Evolutionary conservation across 2,329 filamentous ascomycete genomes (phyloP).

Genomic region (Fusarium brevicatenulatum): DNA sequence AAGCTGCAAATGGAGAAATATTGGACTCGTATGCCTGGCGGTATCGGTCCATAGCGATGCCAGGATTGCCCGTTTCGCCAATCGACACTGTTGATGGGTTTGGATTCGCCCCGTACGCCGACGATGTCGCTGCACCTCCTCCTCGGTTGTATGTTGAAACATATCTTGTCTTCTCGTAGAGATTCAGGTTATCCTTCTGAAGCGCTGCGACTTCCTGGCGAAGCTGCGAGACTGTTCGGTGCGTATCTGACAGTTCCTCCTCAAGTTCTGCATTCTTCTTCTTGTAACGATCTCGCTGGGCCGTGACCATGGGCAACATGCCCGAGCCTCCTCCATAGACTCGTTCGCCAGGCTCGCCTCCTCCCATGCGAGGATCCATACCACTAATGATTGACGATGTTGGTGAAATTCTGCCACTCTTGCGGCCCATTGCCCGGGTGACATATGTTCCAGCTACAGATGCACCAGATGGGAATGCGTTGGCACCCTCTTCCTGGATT

Average conservation of each 20-base stretch:
- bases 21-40: slow-evolving; percentile 93
- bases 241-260: slow-evolving; percentile 85
- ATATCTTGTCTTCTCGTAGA: slow-evolving; percentile 98
- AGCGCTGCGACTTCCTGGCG: slow-evolving; percentile 90
- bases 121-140: slow-evolving; percentile 67
- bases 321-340: slow-evolving; percentile 78
- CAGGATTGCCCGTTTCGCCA: slow-evolving; percentile 66
- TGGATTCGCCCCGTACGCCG: slow-evolving; percentile 75
- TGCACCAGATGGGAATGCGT: slow-evolving; percentile 86
- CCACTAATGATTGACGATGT: slow-evolving; percentile 98
- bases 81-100: slow-evolving; percentile 78
- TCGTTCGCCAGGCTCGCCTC: slow-evolving; percentile 63
- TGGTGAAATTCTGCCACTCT: slow-evolving; percentile 79
- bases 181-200: slow-evolving; percentile 93
- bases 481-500: slow-evolving; percentile 85
- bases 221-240: slow-evolving; percentile 83
- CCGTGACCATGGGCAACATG: slow-evolving; percentile 97
- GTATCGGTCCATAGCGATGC: slow-evolving; percentile 83
- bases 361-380: slow-evolving; percentile 75
- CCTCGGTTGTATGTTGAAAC: slow-evolving; percentile 90
- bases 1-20: slow-evolving; percentile 94
- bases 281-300: slow-evolving; percentile 97
- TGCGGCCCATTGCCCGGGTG: slow-evolving; percentile 69
- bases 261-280: slow-evolving; percentile 93
- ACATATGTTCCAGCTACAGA: slow-evolving; percentile 93